phyloP scores from a whole-genome alignment of 768 basidiomycete species.

The Rhodotorula graminis region DNA sequence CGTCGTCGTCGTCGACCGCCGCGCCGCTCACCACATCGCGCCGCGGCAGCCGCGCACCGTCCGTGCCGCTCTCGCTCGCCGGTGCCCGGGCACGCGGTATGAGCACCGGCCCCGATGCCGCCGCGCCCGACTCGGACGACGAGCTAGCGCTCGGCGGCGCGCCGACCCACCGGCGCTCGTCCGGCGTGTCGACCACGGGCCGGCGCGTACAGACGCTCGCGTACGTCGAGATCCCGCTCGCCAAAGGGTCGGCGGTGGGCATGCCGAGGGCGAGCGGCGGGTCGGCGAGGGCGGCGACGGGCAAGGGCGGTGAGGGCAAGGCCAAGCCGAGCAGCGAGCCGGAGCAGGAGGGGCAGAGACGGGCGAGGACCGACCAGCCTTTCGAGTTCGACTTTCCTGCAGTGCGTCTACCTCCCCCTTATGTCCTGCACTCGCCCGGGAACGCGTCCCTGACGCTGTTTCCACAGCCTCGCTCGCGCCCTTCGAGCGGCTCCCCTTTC shows the following conservation, averaged over 20 bases:
- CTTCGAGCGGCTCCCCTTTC: background rate
- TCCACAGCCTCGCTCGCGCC: background rate
- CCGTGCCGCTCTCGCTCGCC: background rate
- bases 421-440: too few species aligned
- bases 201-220: background rate
- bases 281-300: background rate
- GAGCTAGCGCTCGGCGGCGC: background rate
- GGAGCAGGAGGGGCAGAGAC: background rate
- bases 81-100: background rate
- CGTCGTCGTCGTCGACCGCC: background rate
- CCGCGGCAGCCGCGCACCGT: background rate
- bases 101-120: background rate
- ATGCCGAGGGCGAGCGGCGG: background rate
- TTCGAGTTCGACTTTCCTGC: background rate
- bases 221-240: background rate
- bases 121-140: background rate
- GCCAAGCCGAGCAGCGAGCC: background rate
- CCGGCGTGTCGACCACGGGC: background rate
- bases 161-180: background rate
- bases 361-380: background rate
- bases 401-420: background rate
- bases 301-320: background rate
- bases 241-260: background rate
- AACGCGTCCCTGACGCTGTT: background rate
- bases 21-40: background rate